Conservation (phyloP, 179 eudicot species). For the Silene coronaria region DNA sequence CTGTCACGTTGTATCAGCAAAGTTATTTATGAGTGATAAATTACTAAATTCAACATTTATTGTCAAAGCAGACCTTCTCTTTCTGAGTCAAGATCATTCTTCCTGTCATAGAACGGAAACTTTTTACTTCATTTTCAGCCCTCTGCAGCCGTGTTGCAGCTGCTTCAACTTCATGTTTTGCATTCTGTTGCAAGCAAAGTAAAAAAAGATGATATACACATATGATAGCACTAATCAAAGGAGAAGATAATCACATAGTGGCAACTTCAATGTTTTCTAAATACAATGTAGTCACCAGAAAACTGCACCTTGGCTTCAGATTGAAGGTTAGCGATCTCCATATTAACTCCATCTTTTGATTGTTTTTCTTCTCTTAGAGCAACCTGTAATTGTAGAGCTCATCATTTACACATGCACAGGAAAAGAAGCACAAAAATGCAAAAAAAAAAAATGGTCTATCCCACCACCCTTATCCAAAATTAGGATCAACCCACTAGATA, state of each 20-base stretch:
- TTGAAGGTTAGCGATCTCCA: conserved; percentile 48
- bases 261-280: not conserved
- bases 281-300: conserved; percentile 7
- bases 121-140: conserved; percentile 70
- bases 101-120: conserved; percentile 76
- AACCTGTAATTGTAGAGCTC: conserved; percentile 41
- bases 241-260: not conserved
- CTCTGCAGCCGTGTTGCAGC: conserved; percentile 58
- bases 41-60: not conserved
- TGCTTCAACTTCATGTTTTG: conserved; percentile 51
- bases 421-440: not conserved
- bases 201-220: conserved; percentile 9
- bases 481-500: not conserved
- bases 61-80: conserved; percentile 61
- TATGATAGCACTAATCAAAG: not conserved
- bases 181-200: conserved; percentile 46
- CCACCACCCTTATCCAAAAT: not conserved
- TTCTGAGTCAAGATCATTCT: conserved; percentile 83
- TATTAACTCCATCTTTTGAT: conserved; percentile 52
- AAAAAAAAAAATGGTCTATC: not conserved
- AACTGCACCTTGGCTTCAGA: conserved; percentile 55
- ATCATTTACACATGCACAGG: not conserved
- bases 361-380: conserved; percentile 81
- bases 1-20: conserved; percentile 38
- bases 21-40: conserved; percentile 7